Evolutionary conservation across 2,329 filamentous ascomycete species (phyloP).

Genomic region (Xylariaceae sp.): DNA sequence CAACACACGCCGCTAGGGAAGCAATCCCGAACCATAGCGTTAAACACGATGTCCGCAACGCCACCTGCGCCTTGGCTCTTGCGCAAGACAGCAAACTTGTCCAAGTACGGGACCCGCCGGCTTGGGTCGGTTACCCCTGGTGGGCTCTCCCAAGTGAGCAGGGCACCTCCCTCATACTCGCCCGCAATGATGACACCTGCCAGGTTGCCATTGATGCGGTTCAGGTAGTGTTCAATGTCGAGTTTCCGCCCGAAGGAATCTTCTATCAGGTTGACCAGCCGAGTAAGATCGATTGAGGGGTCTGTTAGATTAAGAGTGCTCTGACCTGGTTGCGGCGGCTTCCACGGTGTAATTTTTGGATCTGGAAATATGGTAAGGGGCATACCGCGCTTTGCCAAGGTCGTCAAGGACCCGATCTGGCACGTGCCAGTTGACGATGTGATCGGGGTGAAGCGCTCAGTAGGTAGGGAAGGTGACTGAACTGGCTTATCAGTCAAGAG

Average conservation of each 20-base stretch:
- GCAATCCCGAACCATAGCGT: conserved; percentile 84
- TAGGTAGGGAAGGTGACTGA: conserved; percentile 83
- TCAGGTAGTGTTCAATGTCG: conserved; percentile 75
- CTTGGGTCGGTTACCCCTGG: conserved; percentile 50
- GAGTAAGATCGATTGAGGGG: conserved; percentile 72
- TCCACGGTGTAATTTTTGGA: conserved; percentile 61
- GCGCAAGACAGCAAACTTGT: conserved; percentile 93
- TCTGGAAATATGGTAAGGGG: conserved; percentile 79
- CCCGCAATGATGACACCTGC: conserved; percentile 93
- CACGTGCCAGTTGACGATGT: conserved; percentile 34
- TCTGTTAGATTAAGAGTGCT: conserved; percentile 68
- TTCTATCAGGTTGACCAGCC: conserved; percentile 81
- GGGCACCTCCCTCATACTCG: conserved; percentile 91
- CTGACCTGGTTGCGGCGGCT: conserved; percentile 53
- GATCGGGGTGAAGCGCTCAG: conserved; percentile 52
- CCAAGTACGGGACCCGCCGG: conserved; percentile 82
- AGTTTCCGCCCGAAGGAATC: conserved; percentile 86
- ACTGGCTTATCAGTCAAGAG: conserved; percentile 91
- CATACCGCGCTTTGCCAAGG: conserved; percentile 87
- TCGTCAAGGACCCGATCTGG: conserved; percentile 51
- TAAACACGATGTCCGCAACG: conserved; percentile 94
- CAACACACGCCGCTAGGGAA: conserved; percentile 89
- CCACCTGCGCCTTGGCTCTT: conserved; percentile 84
- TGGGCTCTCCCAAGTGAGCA: conserved; percentile 89
- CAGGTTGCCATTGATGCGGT: conserved; percentile 71